Evolutionary conservation across 2,329 filamentous ascomycete genomes (phyloP).

Genomic region (Penicillium sp.): DNA sequence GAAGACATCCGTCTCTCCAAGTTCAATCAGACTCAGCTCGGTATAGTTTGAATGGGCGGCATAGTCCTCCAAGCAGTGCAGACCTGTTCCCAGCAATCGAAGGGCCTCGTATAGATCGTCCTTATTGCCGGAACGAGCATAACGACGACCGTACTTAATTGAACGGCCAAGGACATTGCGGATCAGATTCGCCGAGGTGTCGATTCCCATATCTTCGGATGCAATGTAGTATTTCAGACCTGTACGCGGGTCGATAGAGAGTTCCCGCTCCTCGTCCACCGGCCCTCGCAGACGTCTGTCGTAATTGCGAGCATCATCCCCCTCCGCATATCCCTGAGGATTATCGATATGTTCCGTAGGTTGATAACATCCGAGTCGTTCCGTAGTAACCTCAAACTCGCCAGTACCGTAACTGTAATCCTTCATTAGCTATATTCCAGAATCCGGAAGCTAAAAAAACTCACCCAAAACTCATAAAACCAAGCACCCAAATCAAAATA

Average conservation of each 20-base stretch:
- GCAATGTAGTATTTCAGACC: slow-evolving; percentile 93
- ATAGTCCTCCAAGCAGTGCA: slow-evolving; percentile 91
- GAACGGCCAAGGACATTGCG: slow-evolving; percentile 70
- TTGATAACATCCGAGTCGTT: slow-evolving; percentile 77
- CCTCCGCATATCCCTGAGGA: slow-evolving; percentile 83
- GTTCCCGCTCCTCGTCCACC: slow-evolving; percentile 74
- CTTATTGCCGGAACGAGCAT: slow-evolving; percentile 64
- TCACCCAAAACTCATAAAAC: slow-evolving; percentile 85
- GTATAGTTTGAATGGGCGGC: slow-evolving; percentile 92
- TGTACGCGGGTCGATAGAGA: slow-evolving; percentile 72
- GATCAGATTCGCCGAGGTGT: slow-evolving; percentile 77
- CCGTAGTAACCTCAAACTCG: slow-evolving; percentile 81
- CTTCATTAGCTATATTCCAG: neutral
- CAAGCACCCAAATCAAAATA: slow-evolving; percentile 82
- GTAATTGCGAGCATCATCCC: slow-evolving; percentile 79
- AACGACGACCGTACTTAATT: slow-evolving; percentile 78
- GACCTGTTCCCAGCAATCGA: slow-evolving; percentile 79
- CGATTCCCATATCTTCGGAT: slow-evolving; percentile 74
- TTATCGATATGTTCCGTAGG: slow-evolving; percentile 83
- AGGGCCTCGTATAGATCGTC: slow-evolving; percentile 85
- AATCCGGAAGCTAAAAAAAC: neutral
- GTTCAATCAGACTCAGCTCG: slow-evolving; percentile 82
- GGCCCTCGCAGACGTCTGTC: slow-evolving; percentile 78
- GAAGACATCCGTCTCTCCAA: slow-evolving; percentile 79
- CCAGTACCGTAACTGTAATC: slow-evolving; percentile 59